Base-by-base conservation (phyloP, 345 rosid genomes). In the Brassica cretica region DNA sequence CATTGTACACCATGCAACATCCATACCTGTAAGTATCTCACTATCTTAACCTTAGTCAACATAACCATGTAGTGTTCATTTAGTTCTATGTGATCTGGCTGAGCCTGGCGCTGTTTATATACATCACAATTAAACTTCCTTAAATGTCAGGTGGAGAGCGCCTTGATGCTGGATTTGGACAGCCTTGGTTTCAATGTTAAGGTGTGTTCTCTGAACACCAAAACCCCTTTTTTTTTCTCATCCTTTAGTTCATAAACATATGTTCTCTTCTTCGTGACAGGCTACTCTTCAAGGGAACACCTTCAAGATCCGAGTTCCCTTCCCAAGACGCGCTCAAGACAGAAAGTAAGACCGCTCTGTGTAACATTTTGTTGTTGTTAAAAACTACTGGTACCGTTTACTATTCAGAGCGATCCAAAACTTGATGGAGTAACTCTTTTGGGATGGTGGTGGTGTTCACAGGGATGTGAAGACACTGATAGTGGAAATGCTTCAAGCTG, bases 401-500 rank as follows among this genome's bases (percentile, higher is more conserved):
- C 10, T 70, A 35, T 15, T 21, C n/a, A 70, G 15, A 70, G 21
- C 41, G 49, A 2, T 55, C 49, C 2, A 6, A 72, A 71, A 66
- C 72, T 78, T 64, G 24, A 49, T 33, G 3, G 21, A 27, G 37
- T 27, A 35, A 62, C 14, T 49, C 27, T 61, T 60, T 56, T 21
- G 24, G 24, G 24, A 21, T 21, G 24, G 24, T 21, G 24, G 24
- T 21, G 84, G 67, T 84, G 51, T 35, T 76, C 72, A 14, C 76
- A 94, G 98, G 93, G 98, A 90, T 85, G 92, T 92, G 83, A 94
- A 94, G 85, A 92, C 89, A 67, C 82, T 92, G 19, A 75, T 92
- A 14, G 93, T 94, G 79, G 98, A 94, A 70, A 90, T 94, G 98
- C 96, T 92, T 75, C 90, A 87, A 85, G 89, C 92, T 77, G 96